Base-by-base conservation (phyloP, 352 stramenopile genomes). In the Globisporangium lucens region DNA sequence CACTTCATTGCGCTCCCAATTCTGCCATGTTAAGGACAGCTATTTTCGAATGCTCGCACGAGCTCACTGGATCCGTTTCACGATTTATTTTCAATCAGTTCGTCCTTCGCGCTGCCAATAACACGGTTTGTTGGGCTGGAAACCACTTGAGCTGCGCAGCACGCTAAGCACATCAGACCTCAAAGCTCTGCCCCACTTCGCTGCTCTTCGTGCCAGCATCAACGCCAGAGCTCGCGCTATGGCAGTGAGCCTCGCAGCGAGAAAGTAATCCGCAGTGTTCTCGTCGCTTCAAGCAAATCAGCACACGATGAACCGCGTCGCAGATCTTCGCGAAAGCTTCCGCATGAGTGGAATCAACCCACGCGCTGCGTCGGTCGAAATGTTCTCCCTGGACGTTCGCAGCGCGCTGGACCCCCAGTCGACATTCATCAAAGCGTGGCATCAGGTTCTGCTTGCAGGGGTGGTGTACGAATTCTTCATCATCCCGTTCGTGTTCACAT, bases 401-500 rank as follows among this genome's bases (percentile, higher is more conserved):
- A 69, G 81, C 33, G 79, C 83, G 0, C 76, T 91, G 43, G 79
- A 92, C 46, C 82, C 85, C 0, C 81, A 83, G 49, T 70, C 74
- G 7, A 15, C 20, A 3, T 65, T 43, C 0, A 72, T 94, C 57
- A 78, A 77, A 38, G 57, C 69, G 0, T 94, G 85, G 85, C 73
- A 87, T 17, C 78, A 91, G 60, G 27, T 82, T 12, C 58, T 94
- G 53, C 69, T 94, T 22, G 46, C 75, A 4, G 76, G 73, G 2
- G 56, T 89, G 4, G 64, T 89, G 1, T 89, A 81, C 67, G 73
- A 92, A 62, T 61, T 73, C 22, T 90, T 90, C 53, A 47, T 83
- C 15, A 56, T 90, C 1, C 82, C 82, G 12, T 87, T 88, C 38
- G 73, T 91, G 29, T 35, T 91, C 13, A 69, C 71, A 0, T 91